Evolutionary conservation across 192 early-diverging fungal genomes (phyloP).

Genomic region (Jimgerdemannia lactiflua): DNA sequence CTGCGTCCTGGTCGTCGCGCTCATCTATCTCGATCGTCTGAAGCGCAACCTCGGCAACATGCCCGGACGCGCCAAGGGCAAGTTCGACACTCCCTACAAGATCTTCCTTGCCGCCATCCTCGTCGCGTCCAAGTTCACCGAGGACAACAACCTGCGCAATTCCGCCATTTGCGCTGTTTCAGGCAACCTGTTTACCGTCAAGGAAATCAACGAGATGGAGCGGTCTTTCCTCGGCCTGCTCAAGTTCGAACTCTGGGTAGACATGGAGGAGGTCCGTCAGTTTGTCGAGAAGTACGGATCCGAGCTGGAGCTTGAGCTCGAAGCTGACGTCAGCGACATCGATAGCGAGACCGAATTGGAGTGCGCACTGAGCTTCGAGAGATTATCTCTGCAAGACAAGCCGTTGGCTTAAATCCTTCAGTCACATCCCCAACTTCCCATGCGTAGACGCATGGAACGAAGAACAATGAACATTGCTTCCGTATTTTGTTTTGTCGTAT

Average conservation of each 20-base stretch:
- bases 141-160: slow-evolving; percentile 19
- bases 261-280: slow-evolving; percentile 37
- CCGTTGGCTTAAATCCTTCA: background rate
- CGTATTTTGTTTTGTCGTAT: no score
- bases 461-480: background rate
- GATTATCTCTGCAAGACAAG: background rate
- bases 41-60: background rate
- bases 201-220: slow-evolving; percentile 58
- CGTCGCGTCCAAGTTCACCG: slow-evolving; percentile 29
- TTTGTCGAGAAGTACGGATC: slow-evolving; percentile 36
- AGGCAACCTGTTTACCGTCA: slow-evolving; percentile 26
- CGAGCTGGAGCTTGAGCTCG: slow-evolving; percentile 28
- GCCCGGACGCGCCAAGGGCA: background rate
- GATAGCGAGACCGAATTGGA: background rate
- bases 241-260: slow-evolving; percentile 53
- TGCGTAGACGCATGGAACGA: background rate
- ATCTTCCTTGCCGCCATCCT: slow-evolving; percentile 32
- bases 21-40: slow-evolving; percentile 3
- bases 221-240: slow-evolving; percentile 52
- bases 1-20: background rate
- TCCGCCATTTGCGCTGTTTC: slow-evolving; percentile 19
- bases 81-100: slow-evolving; percentile 35
- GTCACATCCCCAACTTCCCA: background rate
- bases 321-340: background rate
- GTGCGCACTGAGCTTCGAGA: background rate